A percentile compares a stretch with the other conserved stretches of the same genome.
phyloP scores from a whole-genome alignment of 495 filamentous ascomycete species.

The Barbatosphaeria neglecta region DNA sequence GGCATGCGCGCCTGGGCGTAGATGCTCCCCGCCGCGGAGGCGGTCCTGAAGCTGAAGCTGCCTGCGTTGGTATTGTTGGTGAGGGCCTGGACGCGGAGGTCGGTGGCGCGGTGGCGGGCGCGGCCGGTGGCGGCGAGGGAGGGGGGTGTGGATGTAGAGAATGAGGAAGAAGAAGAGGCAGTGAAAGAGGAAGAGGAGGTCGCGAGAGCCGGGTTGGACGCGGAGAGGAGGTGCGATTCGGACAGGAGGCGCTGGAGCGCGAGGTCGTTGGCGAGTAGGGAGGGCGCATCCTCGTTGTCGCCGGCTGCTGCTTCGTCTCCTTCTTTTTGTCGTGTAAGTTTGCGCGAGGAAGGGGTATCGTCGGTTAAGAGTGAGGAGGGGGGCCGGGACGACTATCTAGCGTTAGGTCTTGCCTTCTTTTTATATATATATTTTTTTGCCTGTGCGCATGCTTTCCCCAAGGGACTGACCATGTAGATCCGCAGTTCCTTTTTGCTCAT shows the following conservation, averaged over 20 bases:
- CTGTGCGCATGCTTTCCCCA: slow-evolving; percentile 1
- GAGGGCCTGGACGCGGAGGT: slow-evolving; percentile 68
- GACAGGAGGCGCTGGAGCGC: slow-evolving; percentile 77
- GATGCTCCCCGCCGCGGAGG: slow-evolving; percentile 34
- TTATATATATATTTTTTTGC: too few relatives aligned
- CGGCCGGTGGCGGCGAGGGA: slow-evolving; percentile 23
- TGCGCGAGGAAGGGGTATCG: slow-evolving; percentile 6
- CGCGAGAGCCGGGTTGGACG: slow-evolving; percentile 41
- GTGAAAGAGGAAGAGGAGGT: slow-evolving; percentile 15
- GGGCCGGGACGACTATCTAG: slow-evolving; percentile 28
- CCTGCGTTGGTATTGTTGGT: too few relatives aligned
- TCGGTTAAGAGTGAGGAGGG: slow-evolving; percentile 20
- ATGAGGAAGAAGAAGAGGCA: background rate
- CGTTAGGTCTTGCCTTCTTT: slow-evolving; percentile 35
- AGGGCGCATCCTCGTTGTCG: slow-evolving; percentile 36
- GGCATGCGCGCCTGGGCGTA: slow-evolving; percentile 75
- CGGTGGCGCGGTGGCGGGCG: slow-evolving; percentile 57
- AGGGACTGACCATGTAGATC: slow-evolving; percentile 56
- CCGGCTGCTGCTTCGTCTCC: slow-evolving; percentile 20
- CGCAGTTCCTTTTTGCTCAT: slow-evolving; percentile 60
- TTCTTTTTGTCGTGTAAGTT: slow-evolving; percentile 21
- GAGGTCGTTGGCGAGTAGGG: slow-evolving; percentile 75
- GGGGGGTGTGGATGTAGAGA: slow-evolving; percentile 7
- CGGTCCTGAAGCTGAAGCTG: too few relatives aligned
- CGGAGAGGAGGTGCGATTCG: slow-evolving; percentile 86